Conservation (phyloP, 2,329 filamentous ascomycete species). For the Ascochyta pisi region DNA sequence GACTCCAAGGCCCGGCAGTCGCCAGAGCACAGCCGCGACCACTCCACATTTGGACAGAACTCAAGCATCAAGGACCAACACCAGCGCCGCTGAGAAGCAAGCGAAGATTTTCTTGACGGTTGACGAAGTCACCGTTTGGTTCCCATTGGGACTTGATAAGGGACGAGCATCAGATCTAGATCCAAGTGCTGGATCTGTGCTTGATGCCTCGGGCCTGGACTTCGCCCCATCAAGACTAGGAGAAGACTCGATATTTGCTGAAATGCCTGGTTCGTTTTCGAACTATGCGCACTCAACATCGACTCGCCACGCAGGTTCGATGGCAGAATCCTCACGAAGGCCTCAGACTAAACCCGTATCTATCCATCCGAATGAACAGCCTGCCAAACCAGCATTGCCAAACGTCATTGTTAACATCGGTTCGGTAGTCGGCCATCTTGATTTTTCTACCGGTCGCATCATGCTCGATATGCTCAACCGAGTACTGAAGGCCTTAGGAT, state of each 20-base stretch:
- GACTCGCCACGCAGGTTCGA: slow-evolving; percentile 33
- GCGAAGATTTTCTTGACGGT: slow-evolving; percentile 46
- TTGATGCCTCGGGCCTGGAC: slow-evolving; percentile 25
- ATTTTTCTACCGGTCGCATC: slow-evolving; percentile 45
- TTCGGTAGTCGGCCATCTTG: slow-evolving; percentile 42
- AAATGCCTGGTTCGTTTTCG: slow-evolving; percentile 58
- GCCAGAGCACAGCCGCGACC: slow-evolving; percentile 28
- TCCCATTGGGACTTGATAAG: slow-evolving; percentile 42
- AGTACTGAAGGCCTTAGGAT: slow-evolving; percentile 30
- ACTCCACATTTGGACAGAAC: slow-evolving; percentile 17
- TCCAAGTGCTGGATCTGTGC: slow-evolving; percentile 14
- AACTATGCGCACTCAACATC: slow-evolving; percentile 54
- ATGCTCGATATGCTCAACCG: slow-evolving; percentile 42
- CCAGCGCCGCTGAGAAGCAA: slow-evolving; percentile 21
- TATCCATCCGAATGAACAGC: slow-evolving; percentile 14
- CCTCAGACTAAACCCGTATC: slow-evolving; percentile 17
- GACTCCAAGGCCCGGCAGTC: slow-evolving; percentile 49
- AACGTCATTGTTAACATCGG: slow-evolving; percentile 44
- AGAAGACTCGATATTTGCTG: slow-evolving; percentile 48
- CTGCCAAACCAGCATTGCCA: slow-evolving; percentile 18
- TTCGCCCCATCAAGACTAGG: slow-evolving; percentile 41
- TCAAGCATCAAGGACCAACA: slow-evolving; percentile 3
- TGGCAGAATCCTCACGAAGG: slow-evolving; percentile 31
- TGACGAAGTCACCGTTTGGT: slow-evolving; percentile 48
- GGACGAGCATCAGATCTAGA: slow-evolving; percentile 5